Evolutionary conservation across 441 rosid genomes (phyloP), one percentile per base, ranked within the genome.

Genomic region (Isatis lusitanica): DNA sequence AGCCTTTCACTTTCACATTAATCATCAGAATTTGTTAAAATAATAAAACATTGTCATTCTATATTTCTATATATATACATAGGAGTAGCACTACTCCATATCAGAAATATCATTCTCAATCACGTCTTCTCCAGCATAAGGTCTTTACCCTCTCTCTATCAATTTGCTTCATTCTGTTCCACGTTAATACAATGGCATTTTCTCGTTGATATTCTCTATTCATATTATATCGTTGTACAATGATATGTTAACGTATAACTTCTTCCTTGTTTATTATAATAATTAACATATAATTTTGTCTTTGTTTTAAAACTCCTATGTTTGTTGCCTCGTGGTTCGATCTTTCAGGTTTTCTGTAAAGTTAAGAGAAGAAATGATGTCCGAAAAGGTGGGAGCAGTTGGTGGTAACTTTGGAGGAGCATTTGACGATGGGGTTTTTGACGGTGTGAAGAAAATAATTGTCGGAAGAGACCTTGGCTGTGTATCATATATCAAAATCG

Each of bases 401-500:
- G 78, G 78, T 68, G 71, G 24, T 21, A 21, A 21, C 24, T 18
- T 0, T 9, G 79, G 79, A 33, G 21, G 0, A 12, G 7, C 61
- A 39, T 76, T 76, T 47, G 79, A 70, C 16, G 75, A 76, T 48
- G 75, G 75, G 1, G 11, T 70, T 76, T 76, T 53, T 16, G 75
- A 75, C 6, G 70, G 79, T 30, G 75, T 70, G n/a, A 76, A 56
- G 53, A 76, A 56, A 40, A 15, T 76, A 24, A 8, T 1, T 18
- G 66, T 76, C 1, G 79, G 70, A 46, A 60, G 31, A 50, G 68
- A 51, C 46, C 9, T 12, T 5, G 0, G 11, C 8, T 0, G 66
- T 46, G 53, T 75, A 28, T 44, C 52, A 17, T 75, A 69, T 36
- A 68, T 75, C 52, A 68, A 62, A 52, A 68, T 69, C 12, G 79